Percentiles rank a stretch among this genome's conserved stretches.
phyloP scores from a whole-genome alignment of 768 basidiomycete genomes.

The Podaxis rugospora region DNA sequence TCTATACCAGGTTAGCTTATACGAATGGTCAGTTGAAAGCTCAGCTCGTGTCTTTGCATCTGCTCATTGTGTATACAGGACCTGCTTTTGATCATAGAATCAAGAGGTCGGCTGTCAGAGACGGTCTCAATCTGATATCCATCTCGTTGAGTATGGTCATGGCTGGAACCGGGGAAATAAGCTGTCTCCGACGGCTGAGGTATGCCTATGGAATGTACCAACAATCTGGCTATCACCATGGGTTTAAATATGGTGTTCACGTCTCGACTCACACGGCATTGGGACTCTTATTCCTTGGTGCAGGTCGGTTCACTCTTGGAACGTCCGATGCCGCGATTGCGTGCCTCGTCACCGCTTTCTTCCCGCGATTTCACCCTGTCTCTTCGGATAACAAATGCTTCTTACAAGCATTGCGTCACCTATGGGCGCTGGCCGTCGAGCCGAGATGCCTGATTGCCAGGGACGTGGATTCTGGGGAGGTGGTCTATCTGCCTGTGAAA shows the following conservation, averaged over 20 bases:
- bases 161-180: slow-evolving; percentile 95
- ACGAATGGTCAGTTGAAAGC: slow-evolving; percentile 49
- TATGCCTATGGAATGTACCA: slow-evolving; percentile 87
- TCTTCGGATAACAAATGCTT: slow-evolving; percentile 88
- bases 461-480: slow-evolving; percentile 88
- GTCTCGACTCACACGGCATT: slow-evolving; percentile 87
- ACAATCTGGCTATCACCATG: slow-evolving; percentile 53
- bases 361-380: slow-evolving; percentile 76
- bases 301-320: slow-evolving; percentile 88
- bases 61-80: slow-evolving; percentile 37
- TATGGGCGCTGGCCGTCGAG: slow-evolving; percentile 96
- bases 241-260: slow-evolving; percentile 84
- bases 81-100: slow-evolving; percentile 84
- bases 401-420: slow-evolving; percentile 87
- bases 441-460: slow-evolving; percentile 89
- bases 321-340: slow-evolving; percentile 91
- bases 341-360: slow-evolving; percentile 85
- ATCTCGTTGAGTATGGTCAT: slow-evolving; percentile 89
- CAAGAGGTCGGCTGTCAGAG: slow-evolving; percentile 80
- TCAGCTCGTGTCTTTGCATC: background rate
- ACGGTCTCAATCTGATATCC: slow-evolving; percentile 84
- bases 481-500: slow-evolving; percentile 91
- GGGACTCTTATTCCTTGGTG: slow-evolving; percentile 90
- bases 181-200: slow-evolving; percentile 80
- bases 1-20: slow-evolving; percentile 68